phyloP scores from a whole-genome alignment of 768 basidiomycete genomes.

The Kwoniella botswanensis region DNA sequence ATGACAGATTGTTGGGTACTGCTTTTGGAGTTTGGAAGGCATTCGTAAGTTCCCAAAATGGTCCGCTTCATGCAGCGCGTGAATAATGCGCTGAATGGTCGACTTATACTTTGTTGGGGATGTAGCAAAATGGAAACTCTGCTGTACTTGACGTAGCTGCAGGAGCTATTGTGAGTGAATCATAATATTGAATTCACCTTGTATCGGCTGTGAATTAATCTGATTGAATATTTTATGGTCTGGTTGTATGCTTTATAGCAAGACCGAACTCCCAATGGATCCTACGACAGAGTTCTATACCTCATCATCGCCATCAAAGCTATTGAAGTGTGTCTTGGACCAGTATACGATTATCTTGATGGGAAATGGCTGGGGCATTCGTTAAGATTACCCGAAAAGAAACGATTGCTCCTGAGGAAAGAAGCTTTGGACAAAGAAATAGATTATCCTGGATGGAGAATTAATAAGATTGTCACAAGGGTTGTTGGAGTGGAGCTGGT shows the following conservation, averaged over 20 bases:
- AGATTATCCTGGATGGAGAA: constrained; percentile 35
- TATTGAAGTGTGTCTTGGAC: constrained; percentile 41
- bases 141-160: constrained; percentile 50
- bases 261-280: constrained; percentile 41
- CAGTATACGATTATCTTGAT: constrained; percentile 45
- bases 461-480: constrained; percentile 21
- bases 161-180: constrained; percentile 45
- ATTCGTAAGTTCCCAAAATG: constrained; percentile 33
- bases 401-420: constrained; percentile 29
- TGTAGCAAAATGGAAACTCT: constrained; percentile 39
- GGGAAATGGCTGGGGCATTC: constrained; percentile 47
- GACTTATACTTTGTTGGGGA: neutral
- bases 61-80: too few relatives aligned
- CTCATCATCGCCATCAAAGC: constrained; percentile 53
- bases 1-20: constrained; percentile 49
- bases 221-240: too few relatives aligned
- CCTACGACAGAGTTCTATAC: constrained; percentile 53
- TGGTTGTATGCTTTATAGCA: constrained; percentile 24
- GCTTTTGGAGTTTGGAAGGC: constrained; percentile 55
- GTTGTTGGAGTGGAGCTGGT: constrained; percentile 26
- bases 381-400: constrained; percentile 36
- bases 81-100: neutral
- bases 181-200: neutral
- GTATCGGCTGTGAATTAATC: too few relatives aligned
- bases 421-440: constrained; percentile 7